Conservation (phyloP, 2,329 filamentous ascomycete genomes). For the Fusarium sp. region DNA sequence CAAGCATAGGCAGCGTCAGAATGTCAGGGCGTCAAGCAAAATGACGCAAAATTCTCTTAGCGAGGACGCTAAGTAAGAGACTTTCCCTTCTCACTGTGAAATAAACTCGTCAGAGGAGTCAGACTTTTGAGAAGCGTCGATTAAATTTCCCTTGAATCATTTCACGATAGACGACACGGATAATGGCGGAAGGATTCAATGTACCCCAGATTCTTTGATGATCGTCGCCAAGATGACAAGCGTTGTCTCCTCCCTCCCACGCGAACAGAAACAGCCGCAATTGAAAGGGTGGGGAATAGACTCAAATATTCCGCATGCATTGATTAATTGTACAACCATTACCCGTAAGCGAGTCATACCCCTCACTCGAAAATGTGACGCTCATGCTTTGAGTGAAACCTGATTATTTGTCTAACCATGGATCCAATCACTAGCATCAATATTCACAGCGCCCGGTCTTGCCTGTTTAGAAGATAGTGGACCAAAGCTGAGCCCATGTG, state of each 20-base stretch:
- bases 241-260: not conserved
- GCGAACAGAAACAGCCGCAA: not conserved
- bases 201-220: not conserved
- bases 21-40: not conserved
- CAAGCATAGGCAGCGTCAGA: not conserved
- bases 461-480: not conserved
- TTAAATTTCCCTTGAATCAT: not conserved
- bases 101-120: not conserved
- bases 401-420: not conserved
- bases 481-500: slow-evolving; percentile 13
- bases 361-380: not conserved
- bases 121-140: not conserved
- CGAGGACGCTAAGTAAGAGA: not conserved
- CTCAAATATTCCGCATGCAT: not conserved
- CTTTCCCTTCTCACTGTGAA: not conserved
- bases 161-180: not conserved
- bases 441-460: not conserved
- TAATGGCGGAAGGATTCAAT: not conserved
- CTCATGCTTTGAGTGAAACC: not conserved
- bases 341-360: not conserved
- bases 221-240: not conserved
- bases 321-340: not conserved
- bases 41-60: not conserved
- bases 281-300: not conserved
- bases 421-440: not conserved